Evolutionary conservation across 2,329 filamentous ascomycete species (phyloP).

Genomic region (Elsinoe arachidis): DNA sequence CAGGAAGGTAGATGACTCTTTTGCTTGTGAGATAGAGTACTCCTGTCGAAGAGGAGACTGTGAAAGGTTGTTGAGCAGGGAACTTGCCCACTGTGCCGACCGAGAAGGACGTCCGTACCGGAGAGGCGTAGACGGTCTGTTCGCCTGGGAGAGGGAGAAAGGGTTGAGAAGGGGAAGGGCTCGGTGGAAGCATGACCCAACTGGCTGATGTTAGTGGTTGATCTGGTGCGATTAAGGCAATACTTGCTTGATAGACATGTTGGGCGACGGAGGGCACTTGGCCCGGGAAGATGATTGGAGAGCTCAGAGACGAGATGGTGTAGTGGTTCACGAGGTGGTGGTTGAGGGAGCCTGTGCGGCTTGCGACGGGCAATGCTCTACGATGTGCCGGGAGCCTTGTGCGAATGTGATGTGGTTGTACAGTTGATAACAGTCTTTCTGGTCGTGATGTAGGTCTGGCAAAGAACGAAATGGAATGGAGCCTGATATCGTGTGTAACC

Average conservation of each 20-base stretch:
- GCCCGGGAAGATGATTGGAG: not conserved
- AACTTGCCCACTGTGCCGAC: slow-evolving; percentile 59
- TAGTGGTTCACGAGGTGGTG: not conserved
- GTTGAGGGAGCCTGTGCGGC: not conserved
- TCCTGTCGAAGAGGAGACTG: slow-evolving; percentile 20
- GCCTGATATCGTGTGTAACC: not conserved
- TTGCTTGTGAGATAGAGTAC: slow-evolving; percentile 24
- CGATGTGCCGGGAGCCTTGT: too few relatives aligned
- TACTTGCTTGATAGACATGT: slow-evolving; percentile 12
- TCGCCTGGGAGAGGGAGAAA: slow-evolving; percentile 83
- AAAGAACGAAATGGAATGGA: not conserved
- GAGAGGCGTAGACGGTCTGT: slow-evolving; percentile 69
- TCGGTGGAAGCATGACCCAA: slow-evolving; percentile 86
- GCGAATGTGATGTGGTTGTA: too few relatives aligned
- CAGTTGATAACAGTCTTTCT: not conserved
- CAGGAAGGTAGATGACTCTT: slow-evolving; percentile 80
- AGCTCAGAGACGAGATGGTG: not conserved
- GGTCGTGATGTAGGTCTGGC: too few relatives aligned
- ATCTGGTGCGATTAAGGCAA: not conserved
- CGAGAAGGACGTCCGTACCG: slow-evolving; percentile 67
- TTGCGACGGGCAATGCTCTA: not conserved
- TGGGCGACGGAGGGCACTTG: not conserved
- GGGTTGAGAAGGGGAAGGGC: slow-evolving; percentile 38
- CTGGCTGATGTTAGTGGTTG: slow-evolving; percentile 34
- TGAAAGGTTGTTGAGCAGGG: slow-evolving; percentile 28